Conservation (phyloP, 441 rosid species). For the Aquilaria agallochum region DNA sequence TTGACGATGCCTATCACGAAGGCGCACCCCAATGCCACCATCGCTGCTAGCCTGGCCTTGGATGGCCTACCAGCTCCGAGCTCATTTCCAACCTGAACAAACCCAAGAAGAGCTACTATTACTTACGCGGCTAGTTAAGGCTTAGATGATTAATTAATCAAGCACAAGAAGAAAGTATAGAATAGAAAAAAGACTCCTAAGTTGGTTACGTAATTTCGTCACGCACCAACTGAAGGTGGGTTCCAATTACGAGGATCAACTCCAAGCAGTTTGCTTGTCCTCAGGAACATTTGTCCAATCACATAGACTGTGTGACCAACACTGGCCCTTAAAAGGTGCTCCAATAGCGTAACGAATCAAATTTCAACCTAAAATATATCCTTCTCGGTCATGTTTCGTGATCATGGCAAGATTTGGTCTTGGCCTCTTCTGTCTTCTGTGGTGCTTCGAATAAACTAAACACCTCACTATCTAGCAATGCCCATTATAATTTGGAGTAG, state of each 20-base stretch:
- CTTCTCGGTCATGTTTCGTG: neutral
- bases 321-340: slow-evolving; percentile 23
- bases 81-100: slow-evolving; percentile 81
- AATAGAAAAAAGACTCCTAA: slow-evolving; percentile 6
- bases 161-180: too few relatives aligned
- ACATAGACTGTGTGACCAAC: slow-evolving; percentile 22
- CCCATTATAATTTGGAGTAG: too few relatives aligned
- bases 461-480: too few relatives aligned
- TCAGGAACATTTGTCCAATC: slow-evolving; percentile 27
- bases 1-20: slow-evolving; percentile 75
- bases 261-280: slow-evolving; percentile 17
- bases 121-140: neutral
- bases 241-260: slow-evolving; percentile 20
- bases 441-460: too few relatives aligned
- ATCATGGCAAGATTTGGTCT: too few relatives aligned
- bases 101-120: neutral
- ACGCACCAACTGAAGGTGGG: slow-evolving; percentile 19
- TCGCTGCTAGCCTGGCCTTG: slow-evolving; percentile 79
- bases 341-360: slow-evolving; percentile 25
- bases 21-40: slow-evolving; percentile 85
- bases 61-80: slow-evolving; percentile 91
- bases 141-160: neutral
- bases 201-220: slow-evolving; percentile 22
- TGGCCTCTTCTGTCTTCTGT: too few relatives aligned
- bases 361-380: neutral